phyloP scores from a whole-genome alignment of 306 rosid species.

The Sechiopsis laciniata region DNA sequence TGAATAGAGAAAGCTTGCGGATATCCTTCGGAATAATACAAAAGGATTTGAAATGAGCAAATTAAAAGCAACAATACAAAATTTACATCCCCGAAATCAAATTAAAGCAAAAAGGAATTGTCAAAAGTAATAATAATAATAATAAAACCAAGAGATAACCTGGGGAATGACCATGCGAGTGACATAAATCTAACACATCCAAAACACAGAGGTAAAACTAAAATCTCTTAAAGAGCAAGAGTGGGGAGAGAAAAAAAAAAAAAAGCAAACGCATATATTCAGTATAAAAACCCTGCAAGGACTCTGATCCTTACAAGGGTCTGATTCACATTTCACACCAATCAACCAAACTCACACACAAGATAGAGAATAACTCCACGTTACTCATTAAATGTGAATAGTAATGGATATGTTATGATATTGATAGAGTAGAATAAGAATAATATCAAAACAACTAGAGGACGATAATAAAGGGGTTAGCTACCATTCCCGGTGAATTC shows the following conservation, averaged over 20 bases:
- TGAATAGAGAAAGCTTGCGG: background rate
- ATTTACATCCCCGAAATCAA: background rate
- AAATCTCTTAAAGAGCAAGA: background rate
- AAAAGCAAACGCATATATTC: background rate
- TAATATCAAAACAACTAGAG: too few species aligned
- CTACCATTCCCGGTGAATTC: too few species aligned
- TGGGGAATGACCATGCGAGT: background rate
- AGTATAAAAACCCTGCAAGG: background rate
- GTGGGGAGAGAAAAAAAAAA: background rate
- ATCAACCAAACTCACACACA: too few species aligned
- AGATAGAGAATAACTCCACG: too few species aligned
- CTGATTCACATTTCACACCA: too few species aligned
- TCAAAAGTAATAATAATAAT: too few species aligned
- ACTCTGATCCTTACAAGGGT: too few species aligned
- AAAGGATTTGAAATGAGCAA: too few species aligned
- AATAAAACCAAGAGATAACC: background rate
- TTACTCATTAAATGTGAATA: too few species aligned
- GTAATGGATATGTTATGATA: too few species aligned
- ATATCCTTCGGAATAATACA: background rate
- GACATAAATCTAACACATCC: constrained; percentile 6
- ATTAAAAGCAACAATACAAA: background rate
- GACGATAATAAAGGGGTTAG: too few species aligned
- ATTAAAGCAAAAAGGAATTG: background rate
- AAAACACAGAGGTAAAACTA: background rate
- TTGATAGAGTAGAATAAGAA: too few species aligned